Percentiles rank a stretch among this genome's conserved stretches.
phyloP scores from a whole-genome alignment of 129 eudicot genomes.

The Chrysanthemum lavandulifolium region DNA sequence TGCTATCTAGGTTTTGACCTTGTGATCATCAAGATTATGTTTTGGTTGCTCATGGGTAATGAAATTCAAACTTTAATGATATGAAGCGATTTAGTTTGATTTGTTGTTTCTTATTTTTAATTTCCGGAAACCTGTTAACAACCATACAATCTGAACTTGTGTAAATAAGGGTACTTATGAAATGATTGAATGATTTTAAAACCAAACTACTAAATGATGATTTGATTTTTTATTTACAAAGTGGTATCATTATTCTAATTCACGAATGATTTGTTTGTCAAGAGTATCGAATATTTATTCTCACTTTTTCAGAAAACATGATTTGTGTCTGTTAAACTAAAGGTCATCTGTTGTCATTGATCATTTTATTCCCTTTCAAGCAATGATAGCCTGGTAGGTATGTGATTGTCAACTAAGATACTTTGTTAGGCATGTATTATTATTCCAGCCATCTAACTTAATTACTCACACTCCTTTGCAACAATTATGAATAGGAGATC shows the following conservation, averaged over 20 bases:
- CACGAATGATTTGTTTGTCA: background rate
- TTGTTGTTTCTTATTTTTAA: background rate
- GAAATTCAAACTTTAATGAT: conserved; percentile 10
- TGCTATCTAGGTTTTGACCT: conserved; percentile 12
- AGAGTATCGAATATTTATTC: background rate
- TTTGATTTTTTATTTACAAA: background rate
- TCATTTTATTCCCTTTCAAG: background rate
- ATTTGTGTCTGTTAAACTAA: background rate
- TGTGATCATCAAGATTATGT: conserved; percentile 11
- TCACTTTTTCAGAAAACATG: background rate
- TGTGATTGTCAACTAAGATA: background rate
- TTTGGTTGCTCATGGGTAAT: background rate
- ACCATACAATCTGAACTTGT: background rate
- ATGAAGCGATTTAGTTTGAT: conserved; percentile 3
- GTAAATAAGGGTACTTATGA: background rate
- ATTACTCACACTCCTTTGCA: too few relatives aligned
- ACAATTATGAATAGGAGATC: too few relatives aligned
- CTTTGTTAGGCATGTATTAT: too few relatives aligned
- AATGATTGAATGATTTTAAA: too few relatives aligned
- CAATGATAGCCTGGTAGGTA: background rate
- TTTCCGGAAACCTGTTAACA: background rate
- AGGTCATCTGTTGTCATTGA: background rate
- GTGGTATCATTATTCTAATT: too few relatives aligned
- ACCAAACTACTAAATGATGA: background rate
- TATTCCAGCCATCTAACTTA: too few relatives aligned